These are phyloP conservation scores for Nigrospora osmanthi DNA, from an alignment of 2,329 filamentous ascomycete genomes.

Conservation along the genomic window DNA sequence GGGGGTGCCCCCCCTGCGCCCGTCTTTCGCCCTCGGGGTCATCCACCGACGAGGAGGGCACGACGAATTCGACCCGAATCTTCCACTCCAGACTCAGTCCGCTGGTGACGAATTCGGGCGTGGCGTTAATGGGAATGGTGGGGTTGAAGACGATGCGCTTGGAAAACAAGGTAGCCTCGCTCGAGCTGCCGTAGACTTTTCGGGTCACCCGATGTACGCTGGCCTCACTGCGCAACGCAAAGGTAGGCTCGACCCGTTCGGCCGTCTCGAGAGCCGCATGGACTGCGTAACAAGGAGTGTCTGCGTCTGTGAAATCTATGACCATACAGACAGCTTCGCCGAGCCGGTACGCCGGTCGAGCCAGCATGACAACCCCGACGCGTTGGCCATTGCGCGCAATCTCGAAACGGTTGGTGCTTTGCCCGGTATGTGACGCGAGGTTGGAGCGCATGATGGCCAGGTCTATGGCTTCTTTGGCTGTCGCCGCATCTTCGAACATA, in stretches of 20 bases:
- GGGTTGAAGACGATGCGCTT: constrained; percentile 73
- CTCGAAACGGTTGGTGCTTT: constrained; percentile 88
- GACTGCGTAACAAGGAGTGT: constrained; percentile 79
- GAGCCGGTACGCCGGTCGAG: constrained; percentile 79
- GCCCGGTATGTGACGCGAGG: constrained; percentile 53
- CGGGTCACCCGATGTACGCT: constrained; percentile 84
- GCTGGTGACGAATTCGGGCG: constrained; percentile 86
- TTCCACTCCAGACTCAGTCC: constrained; percentile 85
- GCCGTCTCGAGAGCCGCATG: constrained; percentile 78
- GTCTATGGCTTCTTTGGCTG: constrained; percentile 80
- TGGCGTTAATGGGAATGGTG: constrained; percentile 74
- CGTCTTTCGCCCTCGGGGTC: constrained; percentile 13
- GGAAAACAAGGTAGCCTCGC: constrained; percentile 77
- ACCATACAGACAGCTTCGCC: constrained; percentile 80
- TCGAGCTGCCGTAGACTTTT: constrained; percentile 68
- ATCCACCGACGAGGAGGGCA: constrained; percentile 43
- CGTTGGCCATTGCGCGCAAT: constrained; percentile 86
- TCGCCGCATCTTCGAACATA: constrained; percentile 46
- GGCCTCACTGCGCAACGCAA: constrained; percentile 78
- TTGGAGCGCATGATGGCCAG: constrained; percentile 83
- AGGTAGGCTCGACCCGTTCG: constrained; percentile 70
- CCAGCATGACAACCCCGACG: constrained; percentile 86
- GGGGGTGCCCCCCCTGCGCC: constrained; percentile 28
- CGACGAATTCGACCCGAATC: constrained; percentile 86
- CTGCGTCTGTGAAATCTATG: constrained; percentile 72